Evolutionary conservation across 192 early-diverging fungal species (phyloP).

Genomic region (Linderina pennispora): DNA sequence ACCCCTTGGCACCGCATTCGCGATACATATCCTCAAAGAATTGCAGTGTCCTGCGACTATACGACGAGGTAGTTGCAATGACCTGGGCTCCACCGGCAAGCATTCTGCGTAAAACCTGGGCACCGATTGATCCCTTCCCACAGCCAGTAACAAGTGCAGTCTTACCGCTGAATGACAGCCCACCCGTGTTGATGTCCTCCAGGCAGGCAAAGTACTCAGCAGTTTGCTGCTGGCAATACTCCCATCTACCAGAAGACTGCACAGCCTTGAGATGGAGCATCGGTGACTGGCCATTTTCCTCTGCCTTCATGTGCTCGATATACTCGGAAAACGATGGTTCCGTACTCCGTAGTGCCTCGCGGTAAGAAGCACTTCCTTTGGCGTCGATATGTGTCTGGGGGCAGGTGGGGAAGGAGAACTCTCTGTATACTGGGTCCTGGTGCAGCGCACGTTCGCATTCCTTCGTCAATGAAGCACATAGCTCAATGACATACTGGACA

Average conservation of each 20-base stretch:
- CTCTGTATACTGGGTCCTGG: constrained; percentile 71
- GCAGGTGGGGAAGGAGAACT: constrained; percentile 70
- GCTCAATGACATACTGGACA: constrained; percentile 59
- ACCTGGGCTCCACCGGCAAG: constrained; percentile 90
- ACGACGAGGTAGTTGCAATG: constrained; percentile 87
- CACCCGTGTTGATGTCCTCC: not conserved
- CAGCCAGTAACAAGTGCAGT: constrained; percentile 8
- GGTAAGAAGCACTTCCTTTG: constrained; percentile 70
- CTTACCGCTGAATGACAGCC: not conserved
- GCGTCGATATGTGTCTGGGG: constrained; percentile 68
- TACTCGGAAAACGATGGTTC: constrained; percentile 79
- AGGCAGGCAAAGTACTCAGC: not conserved
- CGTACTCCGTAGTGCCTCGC: constrained; percentile 68
- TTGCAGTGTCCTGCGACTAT: constrained; percentile 68
- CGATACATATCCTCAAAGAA: constrained; percentile 90
- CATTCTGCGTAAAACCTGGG: constrained; percentile 80
- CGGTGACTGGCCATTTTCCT: not conserved
- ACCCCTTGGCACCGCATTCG: constrained; percentile 74
- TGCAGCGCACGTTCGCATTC: constrained; percentile 65
- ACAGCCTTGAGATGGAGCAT: not conserved
- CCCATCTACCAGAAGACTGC: not conserved
- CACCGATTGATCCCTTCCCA: constrained; percentile 86
- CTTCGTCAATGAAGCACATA: constrained; percentile 44
- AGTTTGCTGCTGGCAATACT: not conserved
- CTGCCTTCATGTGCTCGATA: constrained; percentile 64